A percentile compares a stretch with the other conserved stretches of the same genome.
Conservation (phyloP, 495 filamentous ascomycete species). For the Lasiosphaeris hirsuta region DNA sequence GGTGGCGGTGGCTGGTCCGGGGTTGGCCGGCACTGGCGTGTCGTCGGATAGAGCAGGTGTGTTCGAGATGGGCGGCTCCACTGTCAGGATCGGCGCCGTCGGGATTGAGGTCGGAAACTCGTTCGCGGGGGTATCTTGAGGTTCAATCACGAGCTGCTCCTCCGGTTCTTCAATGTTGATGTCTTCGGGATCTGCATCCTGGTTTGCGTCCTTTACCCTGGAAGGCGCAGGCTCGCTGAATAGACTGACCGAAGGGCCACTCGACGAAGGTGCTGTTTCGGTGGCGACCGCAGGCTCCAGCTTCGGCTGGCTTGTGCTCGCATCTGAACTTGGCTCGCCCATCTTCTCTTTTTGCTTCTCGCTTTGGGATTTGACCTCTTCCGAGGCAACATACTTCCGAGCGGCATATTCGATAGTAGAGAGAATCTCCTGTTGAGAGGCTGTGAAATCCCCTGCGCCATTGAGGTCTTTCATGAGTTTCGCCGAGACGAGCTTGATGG, state of each 20-base stretch:
- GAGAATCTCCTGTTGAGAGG: conserved; percentile 36
- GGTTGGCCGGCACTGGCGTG: not conserved
- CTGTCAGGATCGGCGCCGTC: not conserved
- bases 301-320: conserved; percentile 8
- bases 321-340: not conserved
- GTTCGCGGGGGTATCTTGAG: conserved; percentile 14
- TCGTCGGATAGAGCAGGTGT: conserved; percentile 2
- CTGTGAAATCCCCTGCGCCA: conserved; percentile 22
- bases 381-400: conserved; percentile 38
- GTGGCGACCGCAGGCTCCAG: conserved; percentile 9
- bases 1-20: conserved; percentile 11
- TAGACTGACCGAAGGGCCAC: conserved; percentile 14
- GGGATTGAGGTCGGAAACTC: conserved; percentile 4
- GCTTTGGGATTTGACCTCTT: conserved; percentile 24
- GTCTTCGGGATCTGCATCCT: conserved; percentile 42
- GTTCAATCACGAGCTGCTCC: conserved; percentile 30
- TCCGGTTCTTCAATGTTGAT: conserved; percentile 47
- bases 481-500: conserved; percentile 35
- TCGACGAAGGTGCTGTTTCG: conserved; percentile 13
- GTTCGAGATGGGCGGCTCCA: conserved; percentile 7
- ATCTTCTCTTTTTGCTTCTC: conserved; percentile 12
- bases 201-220: conserved; percentile 24
- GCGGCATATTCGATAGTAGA: conserved; percentile 44
- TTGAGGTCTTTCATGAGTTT: conserved; percentile 36
- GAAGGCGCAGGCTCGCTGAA: conserved; percentile 12